A percentile compares a stretch with the other conserved stretches of the same genome.
phyloP scores from a whole-genome alignment of 2,329 filamentous ascomycete genomes.

The Didymella lethalis region DNA sequence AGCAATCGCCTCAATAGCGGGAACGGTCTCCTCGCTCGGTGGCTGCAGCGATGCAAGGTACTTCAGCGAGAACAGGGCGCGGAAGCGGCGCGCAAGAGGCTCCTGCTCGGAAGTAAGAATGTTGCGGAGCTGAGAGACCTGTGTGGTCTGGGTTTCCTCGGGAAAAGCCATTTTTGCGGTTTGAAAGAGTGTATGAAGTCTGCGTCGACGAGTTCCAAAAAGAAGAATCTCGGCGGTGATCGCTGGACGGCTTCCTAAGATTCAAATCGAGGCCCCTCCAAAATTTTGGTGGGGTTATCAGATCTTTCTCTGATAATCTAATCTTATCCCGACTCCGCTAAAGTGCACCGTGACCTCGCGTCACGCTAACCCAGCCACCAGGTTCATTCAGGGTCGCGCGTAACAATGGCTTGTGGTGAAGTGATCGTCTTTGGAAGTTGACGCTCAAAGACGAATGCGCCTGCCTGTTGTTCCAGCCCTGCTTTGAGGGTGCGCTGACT shows the following conservation, averaged over 20 bases:
- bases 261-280: constrained; percentile 23
- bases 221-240: constrained; percentile 7
- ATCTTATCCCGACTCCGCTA: constrained; percentile 8
- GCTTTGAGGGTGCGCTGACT: constrained; percentile 16
- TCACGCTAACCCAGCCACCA: constrained; percentile 27
- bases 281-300: constrained; percentile 41
- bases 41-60: constrained; percentile 78
- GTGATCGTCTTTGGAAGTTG: constrained; percentile 24
- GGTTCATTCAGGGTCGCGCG: constrained; percentile 8
- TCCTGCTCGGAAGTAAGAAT: constrained; percentile 81
- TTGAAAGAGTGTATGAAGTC: constrained; percentile 2
- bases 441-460: constrained; percentile 21
- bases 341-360: constrained; percentile 23
- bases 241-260: constrained; percentile 11
- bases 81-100: constrained; percentile 87
- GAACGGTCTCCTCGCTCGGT: constrained; percentile 64
- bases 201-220: not conserved
- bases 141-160: constrained; percentile 47
- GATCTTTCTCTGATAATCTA: constrained; percentile 29
- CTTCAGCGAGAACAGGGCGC: constrained; percentile 97
- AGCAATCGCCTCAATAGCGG: constrained; percentile 81
- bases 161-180: constrained; percentile 36
- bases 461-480: constrained; percentile 8
- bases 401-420: constrained; percentile 32
- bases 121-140: constrained; percentile 71